These are phyloP conservation scores for Lizonia empirigonia DNA, from an alignment of 2,329 filamentous ascomycete species.

Conservation along the genomic window DNA sequence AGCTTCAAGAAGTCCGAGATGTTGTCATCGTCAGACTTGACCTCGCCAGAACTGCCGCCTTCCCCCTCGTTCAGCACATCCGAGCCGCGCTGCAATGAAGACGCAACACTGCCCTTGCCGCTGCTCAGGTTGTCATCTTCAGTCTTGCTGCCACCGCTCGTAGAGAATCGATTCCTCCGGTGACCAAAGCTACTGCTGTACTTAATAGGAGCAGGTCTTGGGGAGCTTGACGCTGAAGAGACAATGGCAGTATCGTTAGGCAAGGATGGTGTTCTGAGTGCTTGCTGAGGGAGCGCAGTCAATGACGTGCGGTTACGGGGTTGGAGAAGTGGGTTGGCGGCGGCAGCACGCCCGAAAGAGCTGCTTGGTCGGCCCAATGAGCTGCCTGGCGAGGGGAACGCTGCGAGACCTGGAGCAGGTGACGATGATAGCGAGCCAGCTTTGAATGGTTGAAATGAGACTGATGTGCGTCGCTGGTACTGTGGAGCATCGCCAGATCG, in stretches of 20 bases:
- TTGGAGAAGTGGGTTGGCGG: conserved; percentile 49
- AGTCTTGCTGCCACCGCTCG: conserved; percentile 70
- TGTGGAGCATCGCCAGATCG: conserved; percentile 58
- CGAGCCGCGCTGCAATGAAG: conserved; percentile 75
- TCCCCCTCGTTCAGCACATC: conserved; percentile 74
- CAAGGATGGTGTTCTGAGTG: conserved; percentile 69
- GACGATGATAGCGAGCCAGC: conserved; percentile 92
- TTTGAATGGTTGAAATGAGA: conserved; percentile 96
- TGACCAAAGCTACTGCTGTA: conserved; percentile 97
- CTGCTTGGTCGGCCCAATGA: conserved; percentile 34
- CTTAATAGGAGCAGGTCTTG: conserved; percentile 76
- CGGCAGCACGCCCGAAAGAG: conserved; percentile 28
- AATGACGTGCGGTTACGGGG: conserved; percentile 73
- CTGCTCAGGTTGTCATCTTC: conserved; percentile 81
- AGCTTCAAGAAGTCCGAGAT: conserved; percentile 92
- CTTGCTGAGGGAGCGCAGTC: conserved; percentile 76
- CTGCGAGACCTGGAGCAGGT: conserved; percentile 62
- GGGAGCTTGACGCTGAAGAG: conserved; percentile 74
- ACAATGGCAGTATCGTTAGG: conserved; percentile 66
- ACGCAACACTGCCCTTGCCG: conserved; percentile 75
- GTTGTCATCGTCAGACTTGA: conserved; percentile 84
- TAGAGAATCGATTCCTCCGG: conserved; percentile 76
- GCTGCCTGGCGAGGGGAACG: conserved; percentile 56
- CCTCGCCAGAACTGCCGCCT: conserved; percentile 67
- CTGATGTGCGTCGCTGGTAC: conserved; percentile 72